Evolutionary conservation across 352 stramenopile species (phyloP).

Genomic region (Globisporangium okanoganense): DNA sequence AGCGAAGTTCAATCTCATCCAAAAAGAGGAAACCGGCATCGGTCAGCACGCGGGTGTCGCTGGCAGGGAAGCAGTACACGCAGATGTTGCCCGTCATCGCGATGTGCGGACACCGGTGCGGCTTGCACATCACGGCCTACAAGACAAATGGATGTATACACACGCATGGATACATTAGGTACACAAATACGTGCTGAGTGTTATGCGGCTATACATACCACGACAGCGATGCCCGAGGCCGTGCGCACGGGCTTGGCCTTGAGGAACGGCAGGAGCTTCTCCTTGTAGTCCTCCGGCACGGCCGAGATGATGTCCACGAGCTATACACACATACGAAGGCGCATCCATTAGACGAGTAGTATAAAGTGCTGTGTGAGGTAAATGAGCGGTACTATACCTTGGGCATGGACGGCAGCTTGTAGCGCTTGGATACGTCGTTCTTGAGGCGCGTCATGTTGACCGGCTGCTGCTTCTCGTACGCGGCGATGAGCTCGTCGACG

Average conservation of each 20-base stretch:
- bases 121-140: constrained; percentile 96
- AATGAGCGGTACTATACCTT: constrained; percentile 35
- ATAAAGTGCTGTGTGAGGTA: not conserved
- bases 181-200: too few species aligned
- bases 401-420: constrained; percentile 90
- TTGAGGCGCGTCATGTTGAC: constrained; percentile 95
- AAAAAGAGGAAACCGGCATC: constrained; percentile 13
- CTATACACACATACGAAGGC: constrained; percentile 15
- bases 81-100: constrained; percentile 96
- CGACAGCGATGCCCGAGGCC: constrained; percentile 93
- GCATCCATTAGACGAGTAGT: not conserved
- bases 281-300: constrained; percentile 90
- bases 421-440: constrained; percentile 87
- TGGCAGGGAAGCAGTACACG: constrained; percentile 69
- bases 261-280: constrained; percentile 90
- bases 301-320: constrained; percentile 96
- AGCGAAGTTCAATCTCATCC: constrained; percentile 9
- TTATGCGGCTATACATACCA: constrained; percentile 39
- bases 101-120: constrained; percentile 97
- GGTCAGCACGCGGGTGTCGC: constrained; percentile 11
- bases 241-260: constrained; percentile 95
- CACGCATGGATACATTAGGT: not conserved
- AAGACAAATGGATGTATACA: not conserved
- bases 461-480: constrained; percentile 86
- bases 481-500: constrained; percentile 88